Base-by-base conservation (phyloP, 768 basidiomycete genomes). In the Boletus subcaerulescens region DNA sequence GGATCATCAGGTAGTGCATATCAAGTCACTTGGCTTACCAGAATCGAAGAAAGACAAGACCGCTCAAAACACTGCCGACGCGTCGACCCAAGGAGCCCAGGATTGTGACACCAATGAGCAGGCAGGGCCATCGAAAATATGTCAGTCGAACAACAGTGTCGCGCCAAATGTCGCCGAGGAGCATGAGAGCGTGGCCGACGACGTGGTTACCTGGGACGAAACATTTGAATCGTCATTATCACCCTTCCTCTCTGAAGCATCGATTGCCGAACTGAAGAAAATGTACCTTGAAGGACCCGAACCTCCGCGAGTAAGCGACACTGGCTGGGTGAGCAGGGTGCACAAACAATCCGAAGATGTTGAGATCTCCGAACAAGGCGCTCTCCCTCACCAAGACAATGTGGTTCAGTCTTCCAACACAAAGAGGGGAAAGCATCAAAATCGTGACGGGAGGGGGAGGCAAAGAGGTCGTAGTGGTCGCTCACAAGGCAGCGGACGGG, bases 221-320 rank as follows among this genome's bases (percentile, higher is more conserved):
- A 71, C 73, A 39, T 85, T 85, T 65, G 78, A 76, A 43, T 68
- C 76, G 4, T 73, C 75, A 29, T 77, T 97, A 11, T 65, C 79
- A 9, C 72, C 83, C 1, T 89, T 85, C 72, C 77, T 97, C 26
- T 80, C 88, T 4, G 76, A 79, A 50, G 77, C 79, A 18, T 78
- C 77, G 6, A 80, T 93, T 32, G 64, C 69, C 24, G 74, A 83
- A 36, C 70, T 98, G 38, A 92, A 87, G 67, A 73, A 79, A 39
- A 83, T 97, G 69, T 89, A 80, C 56, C 74, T 92, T 18, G 87
- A 96, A 72, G 94, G 95, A 1, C 84, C 85, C 6, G 85, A 87
- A 55, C 86, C 89, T 35, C 89, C 90, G 0, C 77, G 84, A 55
- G 76, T 82, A 40, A 84, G 83, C 57, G 91, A 94, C 71, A 74